Percentiles rank a stretch among this genome's conserved stretches.
Evolutionary conservation across 106 monocot species (phyloP).

Genomic region (Apostasia ramifera): DNA sequence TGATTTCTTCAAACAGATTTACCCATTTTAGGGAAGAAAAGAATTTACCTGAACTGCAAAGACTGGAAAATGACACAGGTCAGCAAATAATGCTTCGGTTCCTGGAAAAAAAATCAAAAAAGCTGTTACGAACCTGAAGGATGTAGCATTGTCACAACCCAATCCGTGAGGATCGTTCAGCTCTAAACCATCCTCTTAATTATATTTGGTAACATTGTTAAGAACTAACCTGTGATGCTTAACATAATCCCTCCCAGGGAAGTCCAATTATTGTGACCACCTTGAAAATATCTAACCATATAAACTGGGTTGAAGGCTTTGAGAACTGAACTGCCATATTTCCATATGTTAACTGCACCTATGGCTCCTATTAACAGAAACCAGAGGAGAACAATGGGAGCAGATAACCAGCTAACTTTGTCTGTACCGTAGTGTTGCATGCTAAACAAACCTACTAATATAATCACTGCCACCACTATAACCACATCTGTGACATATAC

Average conservation of each 20-base stretch:
- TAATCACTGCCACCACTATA: conserved; percentile 32
- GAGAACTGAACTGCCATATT: conserved; percentile 60
- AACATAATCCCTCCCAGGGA: conserved; percentile 97
- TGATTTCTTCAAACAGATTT: too few relatives aligned
- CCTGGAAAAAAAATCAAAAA: conserved; percentile 13
- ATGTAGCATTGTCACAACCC: not conserved
- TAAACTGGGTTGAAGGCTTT: conserved; percentile 82
- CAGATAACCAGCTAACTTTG: conserved; percentile 43
- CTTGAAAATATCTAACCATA: conserved; percentile 63
- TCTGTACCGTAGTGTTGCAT: conserved; percentile 54
- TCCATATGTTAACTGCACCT: conserved; percentile 79
- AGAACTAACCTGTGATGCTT: conserved; percentile 60
- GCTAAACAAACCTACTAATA: conserved; percentile 41
- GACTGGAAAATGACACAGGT: conserved; percentile 44
- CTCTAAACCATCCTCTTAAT: too few relatives aligned
- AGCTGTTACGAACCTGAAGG: not conserved
- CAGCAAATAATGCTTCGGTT: conserved; percentile 50
- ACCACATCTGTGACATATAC: conserved; percentile 31
- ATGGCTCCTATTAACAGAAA: conserved; percentile 76
- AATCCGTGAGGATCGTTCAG: conserved; percentile 41
- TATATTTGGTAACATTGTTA: not conserved
- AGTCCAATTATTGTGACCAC: conserved; percentile 49
- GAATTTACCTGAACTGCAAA: conserved; percentile 42
- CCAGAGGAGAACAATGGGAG: conserved; percentile 52
- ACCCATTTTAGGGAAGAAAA: not conserved